These are phyloP conservation scores for Mucor indicus DNA, from an alignment of 371 early-diverging fungal species.

Conservation along the genomic window DNA sequence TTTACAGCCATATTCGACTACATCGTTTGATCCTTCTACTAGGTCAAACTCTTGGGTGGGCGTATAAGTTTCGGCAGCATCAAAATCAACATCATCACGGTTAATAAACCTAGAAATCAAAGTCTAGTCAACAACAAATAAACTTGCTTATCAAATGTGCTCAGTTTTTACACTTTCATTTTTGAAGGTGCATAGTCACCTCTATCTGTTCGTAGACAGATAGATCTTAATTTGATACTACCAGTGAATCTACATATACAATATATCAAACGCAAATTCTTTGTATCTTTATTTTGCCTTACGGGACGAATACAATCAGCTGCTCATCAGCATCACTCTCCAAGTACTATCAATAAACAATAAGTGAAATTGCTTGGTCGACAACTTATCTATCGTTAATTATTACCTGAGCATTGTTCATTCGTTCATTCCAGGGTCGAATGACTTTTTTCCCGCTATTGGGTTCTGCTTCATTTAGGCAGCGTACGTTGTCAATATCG, in stretches of 20 bases:
- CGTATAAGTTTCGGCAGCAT: conserved; percentile 64
- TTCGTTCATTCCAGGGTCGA: conserved; percentile 82
- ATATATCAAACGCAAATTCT: neutral
- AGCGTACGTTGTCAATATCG: conserved; percentile 74
- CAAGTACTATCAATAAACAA: conserved; percentile 47
- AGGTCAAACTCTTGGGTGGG: conserved; percentile 84
- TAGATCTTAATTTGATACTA: conserved; percentile 86
- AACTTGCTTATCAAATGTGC: neutral
- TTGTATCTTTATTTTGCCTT: conserved; percentile 23
- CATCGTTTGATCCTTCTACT: conserved; percentile 51
- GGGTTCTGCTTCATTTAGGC: conserved; percentile 76
- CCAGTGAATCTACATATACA: conserved; percentile 71
- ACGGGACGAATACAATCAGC: conserved; percentile 86
- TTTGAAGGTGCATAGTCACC: conserved; percentile 67
- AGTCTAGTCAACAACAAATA: neutral
- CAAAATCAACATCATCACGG: conserved; percentile 89
- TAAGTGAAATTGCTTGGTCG: neutral
- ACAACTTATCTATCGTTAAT: neutral
- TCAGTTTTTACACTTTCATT: conserved; percentile 67
- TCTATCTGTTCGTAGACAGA: conserved; percentile 70
- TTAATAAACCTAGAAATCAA: conserved; percentile 72
- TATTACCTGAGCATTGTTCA: conserved; percentile 63
- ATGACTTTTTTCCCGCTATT: conserved; percentile 75
- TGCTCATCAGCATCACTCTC: conserved; percentile 91
- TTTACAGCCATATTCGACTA: conserved; percentile 69